phyloP scores from a whole-genome alignment of 2,329 filamentous ascomycete genomes.

The Epicoccum nigrum region DNA sequence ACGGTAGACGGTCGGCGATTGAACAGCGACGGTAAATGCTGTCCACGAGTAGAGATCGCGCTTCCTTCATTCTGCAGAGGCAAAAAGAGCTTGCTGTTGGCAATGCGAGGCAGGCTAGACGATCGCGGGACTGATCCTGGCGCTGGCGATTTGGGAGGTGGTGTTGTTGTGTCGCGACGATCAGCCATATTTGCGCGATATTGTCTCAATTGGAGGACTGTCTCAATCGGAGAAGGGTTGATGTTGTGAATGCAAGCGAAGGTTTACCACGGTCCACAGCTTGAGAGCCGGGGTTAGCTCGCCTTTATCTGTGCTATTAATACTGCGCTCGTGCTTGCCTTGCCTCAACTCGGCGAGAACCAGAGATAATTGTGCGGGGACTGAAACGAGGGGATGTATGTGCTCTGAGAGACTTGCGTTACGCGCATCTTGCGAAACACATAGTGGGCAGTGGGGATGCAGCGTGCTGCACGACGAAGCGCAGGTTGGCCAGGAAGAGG shows the following conservation, averaged over 20 bases:
- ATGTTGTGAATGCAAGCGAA: background rate
- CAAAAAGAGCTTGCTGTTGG: constrained; percentile 49
- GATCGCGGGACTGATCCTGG: constrained; percentile 25
- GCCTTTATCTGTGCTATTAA: constrained; percentile 7
- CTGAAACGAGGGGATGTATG: background rate
- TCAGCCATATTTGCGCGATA: constrained; percentile 23
- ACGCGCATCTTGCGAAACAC: constrained; percentile 13
- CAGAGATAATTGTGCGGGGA: background rate
- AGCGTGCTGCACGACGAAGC: constrained; percentile 22
- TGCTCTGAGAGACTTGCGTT: constrained; percentile 7
- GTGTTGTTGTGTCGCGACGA: constrained; percentile 19
- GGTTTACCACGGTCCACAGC: background rate
- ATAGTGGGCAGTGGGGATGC: constrained; percentile 14
- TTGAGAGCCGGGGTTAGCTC: constrained; percentile 3
- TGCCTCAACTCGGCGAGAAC: background rate
- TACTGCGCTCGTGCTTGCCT: background rate
- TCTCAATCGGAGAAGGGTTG: background rate
- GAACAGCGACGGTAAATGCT: constrained; percentile 49
- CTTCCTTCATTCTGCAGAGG: constrained; percentile 46
- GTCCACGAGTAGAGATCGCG: constrained; percentile 52
- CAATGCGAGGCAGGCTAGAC: constrained; percentile 41
- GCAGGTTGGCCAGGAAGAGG: constrained; percentile 28
- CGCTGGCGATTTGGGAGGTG: constrained; percentile 25
- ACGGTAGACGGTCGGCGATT: constrained; percentile 40
- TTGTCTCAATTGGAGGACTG: background rate